Evolutionary conservation across 169 alveolate species (phyloP), one percentile per base, ranked within the genome.

Genomic region (Eimeria necatrix): DNA sequence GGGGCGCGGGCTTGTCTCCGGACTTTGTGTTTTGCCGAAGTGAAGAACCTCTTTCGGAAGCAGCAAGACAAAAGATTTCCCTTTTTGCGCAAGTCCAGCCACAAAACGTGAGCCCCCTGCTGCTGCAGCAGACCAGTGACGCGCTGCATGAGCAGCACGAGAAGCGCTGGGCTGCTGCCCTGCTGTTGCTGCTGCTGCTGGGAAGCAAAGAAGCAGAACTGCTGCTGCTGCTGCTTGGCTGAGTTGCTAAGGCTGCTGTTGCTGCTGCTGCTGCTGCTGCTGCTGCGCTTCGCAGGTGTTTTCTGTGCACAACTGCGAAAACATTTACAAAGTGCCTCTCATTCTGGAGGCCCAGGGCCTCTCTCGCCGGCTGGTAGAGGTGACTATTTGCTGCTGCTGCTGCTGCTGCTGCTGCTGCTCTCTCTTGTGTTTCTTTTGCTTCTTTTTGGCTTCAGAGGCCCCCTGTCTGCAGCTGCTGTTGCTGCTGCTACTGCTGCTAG

Each of bases 11-110:
- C 16, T 78, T 96, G 24, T 14, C 81, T 18, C 95, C 96, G 24
- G 96, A 95, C 68, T 61, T 95, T 48, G 49, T 96, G 53, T 97
- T 97, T 88, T 97, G 99, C 94, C 97, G 99, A 46, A 97, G 98
- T 85, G 96, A 94, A 89, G 93, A 96, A 51, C 98, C 97, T 85
- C 96, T 98, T 60, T 70, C 96, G 53, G 95, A 94, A 51, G 98
- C 95, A 22, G 96, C 98, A 24, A 95, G 97, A 56, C 91, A 95
- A 64, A 98, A 98, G 92, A 96, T 98, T 70, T 97, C 98, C 53
- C 94, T 97, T 41, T 97, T 98, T 89, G 96, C 98, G 24, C 98
- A 97, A 87, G 98, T 97, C 46, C 88, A 94, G 73, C 94, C 95
- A 52, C 98, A 98, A 76, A 96, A 97, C 90, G 98, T 97, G 83